phyloP scores from a whole-genome alignment of 116 monocot genomes.

The Papilionanthe hybrid region DNA sequence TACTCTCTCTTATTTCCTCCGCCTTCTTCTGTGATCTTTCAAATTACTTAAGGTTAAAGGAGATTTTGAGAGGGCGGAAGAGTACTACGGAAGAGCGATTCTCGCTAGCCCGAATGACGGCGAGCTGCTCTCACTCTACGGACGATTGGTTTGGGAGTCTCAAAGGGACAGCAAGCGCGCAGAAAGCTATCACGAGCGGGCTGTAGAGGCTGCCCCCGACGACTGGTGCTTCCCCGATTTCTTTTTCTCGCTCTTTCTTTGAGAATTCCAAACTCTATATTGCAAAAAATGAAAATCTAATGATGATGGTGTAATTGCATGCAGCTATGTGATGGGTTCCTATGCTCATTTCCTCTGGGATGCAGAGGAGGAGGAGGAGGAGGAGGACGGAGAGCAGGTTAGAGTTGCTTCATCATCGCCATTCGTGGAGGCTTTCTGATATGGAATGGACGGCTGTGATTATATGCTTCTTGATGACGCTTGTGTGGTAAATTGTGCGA shows the following conservation, averaged over 20 bases:
- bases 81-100: conserved; percentile 72
- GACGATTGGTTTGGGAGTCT: conserved; percentile 64
- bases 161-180: conserved; percentile 48
- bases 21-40: neutral
- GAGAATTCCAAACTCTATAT: no score
- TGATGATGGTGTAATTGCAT: neutral
- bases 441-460: conserved; percentile 17
- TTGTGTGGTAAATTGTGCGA: neutral
- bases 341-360: conserved; percentile 28
- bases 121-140: conserved; percentile 74
- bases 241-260: neutral
- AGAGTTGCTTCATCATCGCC: neutral
- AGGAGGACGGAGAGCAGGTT: neutral
- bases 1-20: neutral
- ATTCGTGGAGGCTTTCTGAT: conserved; percentile 29
- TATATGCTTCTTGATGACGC: neutral
- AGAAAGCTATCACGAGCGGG: conserved; percentile 49
- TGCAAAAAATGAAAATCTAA: no score
- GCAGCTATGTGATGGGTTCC: conserved; percentile 36
- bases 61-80: conserved; percentile 56
- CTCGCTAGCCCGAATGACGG: conserved; percentile 63
- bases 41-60: conserved; percentile 36
- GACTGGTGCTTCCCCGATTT: conserved; percentile 42
- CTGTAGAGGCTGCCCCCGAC: conserved; percentile 61
- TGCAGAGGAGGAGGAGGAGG: conserved; percentile 20